A percentile compares a stretch with the other conserved stretches of the same genome.
Evolutionary conservation across 2,329 filamentous ascomycete species (phyloP).

Genomic region (Aspergillus chevalieri): DNA sequence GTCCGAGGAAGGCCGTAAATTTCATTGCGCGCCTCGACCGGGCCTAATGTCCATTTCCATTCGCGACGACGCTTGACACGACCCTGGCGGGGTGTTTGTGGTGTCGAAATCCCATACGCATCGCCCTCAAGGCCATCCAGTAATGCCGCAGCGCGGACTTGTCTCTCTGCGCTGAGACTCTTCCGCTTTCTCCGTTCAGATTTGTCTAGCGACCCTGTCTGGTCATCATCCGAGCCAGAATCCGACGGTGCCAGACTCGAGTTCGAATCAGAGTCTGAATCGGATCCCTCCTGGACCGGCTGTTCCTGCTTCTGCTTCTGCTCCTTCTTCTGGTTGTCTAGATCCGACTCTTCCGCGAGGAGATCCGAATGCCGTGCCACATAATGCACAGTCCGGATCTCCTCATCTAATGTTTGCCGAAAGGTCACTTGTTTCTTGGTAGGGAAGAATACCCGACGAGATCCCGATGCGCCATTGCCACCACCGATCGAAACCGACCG

Average conservation of each 20-base stretch:
- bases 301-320: slow-evolving; percentile 9
- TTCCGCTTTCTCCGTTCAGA: slow-evolving; percentile 34
- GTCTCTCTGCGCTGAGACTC: slow-evolving; percentile 25
- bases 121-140: slow-evolving; percentile 42
- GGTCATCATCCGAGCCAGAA: slow-evolving; percentile 28
- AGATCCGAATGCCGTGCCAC: slow-evolving; percentile 53
- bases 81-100: slow-evolving; percentile 49
- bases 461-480: slow-evolving; percentile 27
- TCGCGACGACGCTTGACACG: slow-evolving; percentile 49
- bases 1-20: slow-evolving; percentile 1
- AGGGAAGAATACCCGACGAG: slow-evolving; percentile 44
- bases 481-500: slow-evolving; percentile 34
- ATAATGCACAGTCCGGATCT: slow-evolving; percentile 52
- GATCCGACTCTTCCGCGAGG: slow-evolving; percentile 16
- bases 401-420: slow-evolving; percentile 51
- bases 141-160: slow-evolving; percentile 35
- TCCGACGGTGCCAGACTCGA: slow-evolving; percentile 23
- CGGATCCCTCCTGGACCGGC: slow-evolving; percentile 11
- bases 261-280: slow-evolving; percentile 24
- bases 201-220: slow-evolving; percentile 15
- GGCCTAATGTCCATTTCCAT: slow-evolving; percentile 54
- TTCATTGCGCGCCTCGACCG: slow-evolving; percentile 24
- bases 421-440: slow-evolving; percentile 54
- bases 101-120: slow-evolving; percentile 39
- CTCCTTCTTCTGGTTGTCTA: neutral